phyloP scores from a whole-genome alignment of 2,329 filamentous ascomycete species.

The Fusarium vanettenii region DNA sequence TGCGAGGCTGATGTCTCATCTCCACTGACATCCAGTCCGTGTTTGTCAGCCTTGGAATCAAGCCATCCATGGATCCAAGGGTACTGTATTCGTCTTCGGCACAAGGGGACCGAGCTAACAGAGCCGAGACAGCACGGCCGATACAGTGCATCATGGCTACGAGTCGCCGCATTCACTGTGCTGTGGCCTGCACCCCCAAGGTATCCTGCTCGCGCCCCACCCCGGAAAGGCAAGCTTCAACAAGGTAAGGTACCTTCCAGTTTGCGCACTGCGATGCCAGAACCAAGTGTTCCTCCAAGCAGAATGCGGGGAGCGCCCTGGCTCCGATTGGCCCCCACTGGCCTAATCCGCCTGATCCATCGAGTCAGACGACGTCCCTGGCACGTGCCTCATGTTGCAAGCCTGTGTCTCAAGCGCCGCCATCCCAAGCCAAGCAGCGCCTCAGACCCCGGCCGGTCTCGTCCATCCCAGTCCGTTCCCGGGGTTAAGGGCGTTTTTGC shows the following conservation, averaged over 20 bases:
- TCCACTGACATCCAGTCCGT: constrained; percentile 22
- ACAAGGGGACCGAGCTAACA: constrained; percentile 21
- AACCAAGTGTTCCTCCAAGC: constrained; percentile 33
- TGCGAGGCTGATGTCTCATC: constrained; percentile 28
- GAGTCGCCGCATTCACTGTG: constrained; percentile 23
- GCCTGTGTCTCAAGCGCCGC: constrained; percentile 36
- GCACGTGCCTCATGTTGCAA: constrained; percentile 42
- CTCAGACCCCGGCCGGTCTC: constrained; percentile 17
- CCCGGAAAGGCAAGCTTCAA: constrained; percentile 31
- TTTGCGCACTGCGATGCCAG: constrained; percentile 27
- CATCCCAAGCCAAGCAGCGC: constrained; percentile 32
- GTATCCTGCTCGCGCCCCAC: constrained; percentile 28
- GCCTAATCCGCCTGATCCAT: constrained; percentile 45
- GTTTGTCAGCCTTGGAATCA: constrained; percentile 34
- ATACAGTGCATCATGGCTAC: constrained; percentile 37
- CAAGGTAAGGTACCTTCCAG: constrained; percentile 36
- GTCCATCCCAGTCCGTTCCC: constrained; percentile 31
- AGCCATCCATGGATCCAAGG: constrained; percentile 23
- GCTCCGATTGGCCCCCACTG: constrained; percentile 44
- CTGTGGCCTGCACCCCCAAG: constrained; percentile 2
- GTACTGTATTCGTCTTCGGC: constrained; percentile 14
- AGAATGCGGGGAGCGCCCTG: constrained; percentile 44
- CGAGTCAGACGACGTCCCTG: constrained; percentile 47
- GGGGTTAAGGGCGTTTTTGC: constrained; percentile 26
- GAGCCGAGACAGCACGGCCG: not conserved